These are phyloP conservation scores for Fusarium setosum DNA, from an alignment of 2,329 filamentous ascomycete species.

Conservation along the genomic window DNA sequence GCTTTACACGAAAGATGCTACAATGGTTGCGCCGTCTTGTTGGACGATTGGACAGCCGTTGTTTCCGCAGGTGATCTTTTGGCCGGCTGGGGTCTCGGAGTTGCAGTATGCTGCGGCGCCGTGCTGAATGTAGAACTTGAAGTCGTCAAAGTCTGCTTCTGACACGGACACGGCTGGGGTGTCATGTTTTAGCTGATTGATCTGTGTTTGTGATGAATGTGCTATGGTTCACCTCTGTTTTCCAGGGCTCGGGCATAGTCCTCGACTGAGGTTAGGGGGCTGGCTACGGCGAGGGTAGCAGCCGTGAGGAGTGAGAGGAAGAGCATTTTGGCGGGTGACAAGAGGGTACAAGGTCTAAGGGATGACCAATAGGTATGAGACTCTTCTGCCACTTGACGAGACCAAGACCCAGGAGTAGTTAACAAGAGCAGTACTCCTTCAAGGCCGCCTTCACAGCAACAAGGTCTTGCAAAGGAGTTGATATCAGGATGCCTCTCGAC, in stretches of 20 bases:
- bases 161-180: conserved; percentile 12
- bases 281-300: conserved; percentile 40
- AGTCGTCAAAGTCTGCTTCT: conserved; percentile 48
- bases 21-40: conserved; percentile 55
- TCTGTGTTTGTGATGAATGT: background rate
- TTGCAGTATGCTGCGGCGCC: conserved; percentile 67
- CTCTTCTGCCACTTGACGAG: background rate
- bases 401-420: background rate
- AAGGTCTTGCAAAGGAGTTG: background rate
- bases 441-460: background rate
- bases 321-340: conserved; percentile 37
- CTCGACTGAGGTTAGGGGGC: conserved; percentile 39
- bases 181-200: background rate
- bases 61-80: conserved; percentile 55
- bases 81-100: conserved; percentile 51
- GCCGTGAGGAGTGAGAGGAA: conserved; percentile 41
- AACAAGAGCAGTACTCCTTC: background rate
- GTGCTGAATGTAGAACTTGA: conserved; percentile 64
- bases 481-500: conserved; percentile 21
- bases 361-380: background rate
- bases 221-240: conserved; percentile 47
- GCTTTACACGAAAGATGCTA: conserved; percentile 55
- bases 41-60: conserved; percentile 57
- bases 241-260: conserved; percentile 45
- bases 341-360: too few relatives aligned